A percentile compares a stretch with the other conserved stretches of the same genome.
Evolutionary conservation across 164 flowering plant species (phyloP).

Genomic region (Tetracentron sinense): DNA sequence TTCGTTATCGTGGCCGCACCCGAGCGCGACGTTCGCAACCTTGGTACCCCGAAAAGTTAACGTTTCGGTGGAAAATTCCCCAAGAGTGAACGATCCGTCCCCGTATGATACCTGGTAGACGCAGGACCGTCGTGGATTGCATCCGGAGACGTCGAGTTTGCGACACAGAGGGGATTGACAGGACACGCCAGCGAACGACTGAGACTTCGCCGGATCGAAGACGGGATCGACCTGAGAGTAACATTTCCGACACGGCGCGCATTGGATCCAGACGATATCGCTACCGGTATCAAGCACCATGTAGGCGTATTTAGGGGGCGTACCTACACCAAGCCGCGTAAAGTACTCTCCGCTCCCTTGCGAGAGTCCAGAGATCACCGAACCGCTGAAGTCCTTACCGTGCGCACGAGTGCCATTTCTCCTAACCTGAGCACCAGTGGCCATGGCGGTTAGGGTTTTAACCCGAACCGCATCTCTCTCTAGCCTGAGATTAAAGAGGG

Average conservation of each 20-base stretch:
- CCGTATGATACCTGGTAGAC: slow-evolving; percentile 89
- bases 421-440: slow-evolving; percentile 2
- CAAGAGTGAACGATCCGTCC: slow-evolving; percentile 88
- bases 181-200: slow-evolving; percentile 34
- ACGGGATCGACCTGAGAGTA: slow-evolving; percentile 81
- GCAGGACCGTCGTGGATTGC: slow-evolving; percentile 45
- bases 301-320: slow-evolving; percentile 64
- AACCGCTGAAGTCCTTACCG: slow-evolving; percentile 58
- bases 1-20: slow-evolving; percentile 95
- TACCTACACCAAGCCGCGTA: slow-evolving; percentile 81
- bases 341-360: slow-evolving; percentile 97
- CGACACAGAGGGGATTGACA: slow-evolving; percentile 66
- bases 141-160: slow-evolving; percentile 61
- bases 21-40: slow-evolving; percentile 60
- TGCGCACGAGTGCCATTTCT: slow-evolving; percentile 8
- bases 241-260: slow-evolving; percentile 80
- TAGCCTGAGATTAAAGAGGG: slow-evolving; percentile 59
- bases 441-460: slow-evolving; percentile 19
- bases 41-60: slow-evolving; percentile 60
- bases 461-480: slow-evolving; percentile 54
- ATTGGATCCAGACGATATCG: slow-evolving; percentile 91
- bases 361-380: slow-evolving; percentile 65
- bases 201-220: slow-evolving; percentile 70
- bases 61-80: slow-evolving; percentile 83
- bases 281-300: slow-evolving; percentile 96